Base-by-base conservation (phyloP, 2,329 filamentous ascomycete species). In the Trichoderma guizhouense region DNA sequence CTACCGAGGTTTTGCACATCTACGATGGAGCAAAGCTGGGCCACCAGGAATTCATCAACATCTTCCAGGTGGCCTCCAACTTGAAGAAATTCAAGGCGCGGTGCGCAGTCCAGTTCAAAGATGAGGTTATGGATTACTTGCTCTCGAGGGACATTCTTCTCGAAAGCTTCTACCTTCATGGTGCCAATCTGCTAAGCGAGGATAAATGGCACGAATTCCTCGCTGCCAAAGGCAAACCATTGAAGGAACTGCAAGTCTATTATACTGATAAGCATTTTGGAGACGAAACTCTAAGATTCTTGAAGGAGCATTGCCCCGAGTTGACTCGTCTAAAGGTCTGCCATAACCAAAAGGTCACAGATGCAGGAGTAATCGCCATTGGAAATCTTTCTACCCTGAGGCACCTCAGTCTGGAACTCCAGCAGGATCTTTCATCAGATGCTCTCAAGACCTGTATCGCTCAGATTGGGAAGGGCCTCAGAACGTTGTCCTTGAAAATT, bases 81-180 rank as follows among this genome's bases (percentile, higher is more conserved):
- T 83, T 97, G 69, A 89, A 89, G 76, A 87, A 87, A 57, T 85
- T 98, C 71, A 92, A 94, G 74, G 83, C 97, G 12, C 90, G 92
- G 63, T 95, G 95, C 77, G 93, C 91, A n/a, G 93, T 96, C 64
- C 95, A 97, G 78, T 92, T 98, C 85, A 97, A 97, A 81, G 92
- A 98, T 77, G 86, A 86, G 51, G 92, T 94, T 55, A 87, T 98
- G 81, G 89, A 93, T 67, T 97, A 95, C 79, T 88, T 98, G 77
- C 84, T 93, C 24, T 90, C 90, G 70, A 92, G 93, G 62, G 87
- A 92, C 64, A 87, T 89, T 64, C 82, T 87, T 9, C 84, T 98
- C n/a, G 88, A 90, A 72, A 86, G 89, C 71, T 85, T 98, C 57
- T 92, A 94, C 74, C 86, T 98, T 0, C 91, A 96, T 74, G 93